Evolutionary conservation across 768 basidiomycete genomes (phyloP).

Genomic region (Lactarius quietus): DNA sequence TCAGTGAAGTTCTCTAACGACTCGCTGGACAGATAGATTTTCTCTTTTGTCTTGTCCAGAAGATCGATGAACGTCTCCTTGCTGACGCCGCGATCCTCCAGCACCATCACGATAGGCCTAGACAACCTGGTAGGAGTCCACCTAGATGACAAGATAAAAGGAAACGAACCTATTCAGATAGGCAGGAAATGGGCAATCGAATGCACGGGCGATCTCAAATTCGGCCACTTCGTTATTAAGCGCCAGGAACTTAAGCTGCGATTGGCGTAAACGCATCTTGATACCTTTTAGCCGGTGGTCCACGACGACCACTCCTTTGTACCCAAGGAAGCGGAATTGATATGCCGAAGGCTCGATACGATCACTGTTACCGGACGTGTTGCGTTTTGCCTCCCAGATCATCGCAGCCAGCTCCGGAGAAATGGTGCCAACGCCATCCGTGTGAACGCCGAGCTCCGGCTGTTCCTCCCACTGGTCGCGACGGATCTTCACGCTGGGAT

Average conservation of each 20-base stretch:
- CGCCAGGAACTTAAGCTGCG: constrained; percentile 74
- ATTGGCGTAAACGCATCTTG: constrained; percentile 64
- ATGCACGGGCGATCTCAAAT: constrained; percentile 70
- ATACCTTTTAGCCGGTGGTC: constrained; percentile 55
- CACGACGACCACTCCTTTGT: constrained; percentile 76
- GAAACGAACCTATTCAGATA: constrained; percentile 65
- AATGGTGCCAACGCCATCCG: constrained; percentile 82
- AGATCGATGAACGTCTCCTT: constrained; percentile 55
- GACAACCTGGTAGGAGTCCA: background rate
- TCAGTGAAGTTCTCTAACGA: constrained; percentile 46
- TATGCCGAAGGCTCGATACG: constrained; percentile 40
- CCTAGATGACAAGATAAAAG: background rate
- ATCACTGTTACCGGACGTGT: constrained; percentile 27
- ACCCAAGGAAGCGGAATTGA: constrained; percentile 78
- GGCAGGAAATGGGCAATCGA: constrained; percentile 54
- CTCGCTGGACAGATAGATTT: constrained; percentile 57
- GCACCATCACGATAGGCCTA: constrained; percentile 71
- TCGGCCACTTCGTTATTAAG: constrained; percentile 43
- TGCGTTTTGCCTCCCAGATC: constrained; percentile 58
- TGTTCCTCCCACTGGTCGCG: constrained; percentile 63
- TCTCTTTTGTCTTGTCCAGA: constrained; percentile 55
- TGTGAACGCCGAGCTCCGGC: constrained; percentile 58
- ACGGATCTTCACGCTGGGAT: constrained; percentile 60
- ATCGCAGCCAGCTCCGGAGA: constrained; percentile 52
- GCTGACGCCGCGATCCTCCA: constrained; percentile 71